phyloP scores from a whole-genome alignment of 768 basidiomycete genomes.

The Termitomyces sp. region DNA sequence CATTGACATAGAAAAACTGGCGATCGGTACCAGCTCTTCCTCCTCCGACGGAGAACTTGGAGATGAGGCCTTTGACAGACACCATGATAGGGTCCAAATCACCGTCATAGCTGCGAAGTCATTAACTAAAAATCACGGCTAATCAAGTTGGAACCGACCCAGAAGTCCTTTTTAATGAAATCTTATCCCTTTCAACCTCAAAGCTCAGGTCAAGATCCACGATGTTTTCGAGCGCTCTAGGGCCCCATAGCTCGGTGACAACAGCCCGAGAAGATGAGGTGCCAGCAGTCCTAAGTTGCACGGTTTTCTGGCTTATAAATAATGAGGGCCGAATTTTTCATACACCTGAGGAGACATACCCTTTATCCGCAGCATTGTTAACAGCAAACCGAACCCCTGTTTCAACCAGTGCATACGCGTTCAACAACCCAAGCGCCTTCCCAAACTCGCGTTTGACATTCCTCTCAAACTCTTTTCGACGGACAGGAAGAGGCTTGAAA shows the following conservation, averaged over 20 bases:
- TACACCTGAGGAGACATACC: slow-evolving; percentile 44
- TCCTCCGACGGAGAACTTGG: slow-evolving; percentile 70
- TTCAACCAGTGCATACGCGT: slow-evolving; percentile 80
- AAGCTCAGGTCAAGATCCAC: slow-evolving; percentile 70
- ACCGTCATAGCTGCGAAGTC: slow-evolving; percentile 1
- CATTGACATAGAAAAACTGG: slow-evolving; percentile 92
- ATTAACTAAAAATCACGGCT: neutral
- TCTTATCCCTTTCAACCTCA: slow-evolving; percentile 61
- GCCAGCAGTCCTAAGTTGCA: slow-evolving; percentile 73
- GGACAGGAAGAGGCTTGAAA: slow-evolving; percentile 82
- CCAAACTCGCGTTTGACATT: slow-evolving; percentile 87
- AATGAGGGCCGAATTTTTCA: neutral
- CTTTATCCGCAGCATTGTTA: slow-evolving; percentile 61
- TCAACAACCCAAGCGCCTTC: slow-evolving; percentile 76
- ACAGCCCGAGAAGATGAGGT: slow-evolving; percentile 55
- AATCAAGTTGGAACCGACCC: slow-evolving; percentile 13
- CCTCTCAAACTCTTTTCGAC: slow-evolving; percentile 86
- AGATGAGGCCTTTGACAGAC: slow-evolving; percentile 64
- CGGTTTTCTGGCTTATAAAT: slow-evolving; percentile 48
- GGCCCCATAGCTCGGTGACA: slow-evolving; percentile 78
- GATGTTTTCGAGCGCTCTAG: slow-evolving; percentile 70
- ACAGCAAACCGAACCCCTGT: slow-evolving; percentile 72
- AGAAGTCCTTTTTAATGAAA: slow-evolving; percentile 34
- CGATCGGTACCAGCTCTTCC: slow-evolving; percentile 79
- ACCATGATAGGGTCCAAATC: slow-evolving; percentile 33